Conservation (phyloP, 805 yeast genomes). For the Wickerhamomyces kurtzmanii region DNA sequence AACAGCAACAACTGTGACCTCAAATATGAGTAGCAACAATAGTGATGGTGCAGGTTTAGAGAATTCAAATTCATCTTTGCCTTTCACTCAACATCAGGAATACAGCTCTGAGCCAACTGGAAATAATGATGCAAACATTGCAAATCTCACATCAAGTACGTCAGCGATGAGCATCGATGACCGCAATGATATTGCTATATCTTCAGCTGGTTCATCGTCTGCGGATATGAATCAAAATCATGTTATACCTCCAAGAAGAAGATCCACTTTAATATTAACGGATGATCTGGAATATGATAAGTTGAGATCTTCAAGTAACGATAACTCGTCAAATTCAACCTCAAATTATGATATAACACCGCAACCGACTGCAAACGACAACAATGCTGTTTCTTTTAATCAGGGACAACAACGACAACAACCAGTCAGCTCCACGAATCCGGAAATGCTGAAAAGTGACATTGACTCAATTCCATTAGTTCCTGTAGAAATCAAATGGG, state of each 20-base stretch:
- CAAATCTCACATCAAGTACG: constrained; percentile 12
- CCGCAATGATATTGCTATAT: constrained; percentile 1
- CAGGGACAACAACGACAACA: constrained; percentile 3
- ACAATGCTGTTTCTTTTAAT: constrained; percentile 5
- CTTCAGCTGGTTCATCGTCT: constrained; percentile 1
- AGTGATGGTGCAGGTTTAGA: no score
- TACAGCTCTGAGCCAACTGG: constrained; percentile 12
- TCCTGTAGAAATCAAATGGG: constrained; percentile 77
- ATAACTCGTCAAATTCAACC: constrained; percentile 4
- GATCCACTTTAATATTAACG: constrained; percentile 62
- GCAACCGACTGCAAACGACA: constrained; percentile 1
- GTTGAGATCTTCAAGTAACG: constrained; percentile 27
- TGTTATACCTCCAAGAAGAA: constrained; percentile 31
- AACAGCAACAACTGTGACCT: background rate
- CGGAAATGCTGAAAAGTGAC: constrained; percentile 1
- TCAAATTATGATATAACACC: constrained; percentile 1
- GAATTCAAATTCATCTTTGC: background rate
- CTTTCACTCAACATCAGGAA: background rate
- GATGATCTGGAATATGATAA: constrained; percentile 56
- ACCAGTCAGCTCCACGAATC: constrained; percentile 1
- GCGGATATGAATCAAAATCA: background rate
- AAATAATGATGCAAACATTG: constrained; percentile 14
- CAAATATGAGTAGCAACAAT: background rate
- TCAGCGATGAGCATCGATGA: constrained; percentile 15
- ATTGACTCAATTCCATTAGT: constrained; percentile 7